Evolutionary conservation across 139 green algal species (phyloP).

Genomic region (Penium margaritaceum): DNA sequence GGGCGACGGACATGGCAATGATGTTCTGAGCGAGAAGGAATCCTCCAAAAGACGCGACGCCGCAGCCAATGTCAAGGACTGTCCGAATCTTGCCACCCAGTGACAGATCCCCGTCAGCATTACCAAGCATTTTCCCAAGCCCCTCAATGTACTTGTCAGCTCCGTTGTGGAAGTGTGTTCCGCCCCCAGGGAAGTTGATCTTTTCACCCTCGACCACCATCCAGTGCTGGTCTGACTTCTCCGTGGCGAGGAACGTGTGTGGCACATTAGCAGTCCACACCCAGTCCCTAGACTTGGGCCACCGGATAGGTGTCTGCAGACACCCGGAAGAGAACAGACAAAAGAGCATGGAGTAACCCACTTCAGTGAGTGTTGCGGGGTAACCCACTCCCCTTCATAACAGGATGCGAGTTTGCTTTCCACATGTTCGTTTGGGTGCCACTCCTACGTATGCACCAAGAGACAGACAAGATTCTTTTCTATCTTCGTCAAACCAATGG

Average conservation of each 20-base stretch:
- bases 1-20: constrained; percentile 26
- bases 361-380: too few species aligned
- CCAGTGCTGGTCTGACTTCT: constrained; percentile 28
- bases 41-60: constrained; percentile 24
- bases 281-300: constrained; percentile 10
- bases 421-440: too few species aligned
- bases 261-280: constrained; percentile 21
- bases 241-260: background rate
- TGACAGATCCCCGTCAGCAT: constrained; percentile 4
- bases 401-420: too few species aligned
- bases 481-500: too few species aligned
- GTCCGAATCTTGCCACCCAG: constrained; percentile 19
- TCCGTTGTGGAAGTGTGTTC: constrained; percentile 27
- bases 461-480: too few species aligned
- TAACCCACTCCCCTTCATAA: too few species aligned
- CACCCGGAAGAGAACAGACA: too few species aligned
- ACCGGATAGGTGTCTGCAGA: constrained; percentile 9
- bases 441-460: too few species aligned
- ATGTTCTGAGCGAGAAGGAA: constrained; percentile 19
- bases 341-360: too few species aligned
- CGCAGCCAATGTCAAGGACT: constrained; percentile 25
- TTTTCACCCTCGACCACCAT: constrained; percentile 13
- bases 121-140: background rate
- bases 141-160: constrained; percentile 27
- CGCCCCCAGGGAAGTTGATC: constrained; percentile 18